Conservation (phyloP, 139 green algal genomes). For the Chlorella sp. region DNA sequence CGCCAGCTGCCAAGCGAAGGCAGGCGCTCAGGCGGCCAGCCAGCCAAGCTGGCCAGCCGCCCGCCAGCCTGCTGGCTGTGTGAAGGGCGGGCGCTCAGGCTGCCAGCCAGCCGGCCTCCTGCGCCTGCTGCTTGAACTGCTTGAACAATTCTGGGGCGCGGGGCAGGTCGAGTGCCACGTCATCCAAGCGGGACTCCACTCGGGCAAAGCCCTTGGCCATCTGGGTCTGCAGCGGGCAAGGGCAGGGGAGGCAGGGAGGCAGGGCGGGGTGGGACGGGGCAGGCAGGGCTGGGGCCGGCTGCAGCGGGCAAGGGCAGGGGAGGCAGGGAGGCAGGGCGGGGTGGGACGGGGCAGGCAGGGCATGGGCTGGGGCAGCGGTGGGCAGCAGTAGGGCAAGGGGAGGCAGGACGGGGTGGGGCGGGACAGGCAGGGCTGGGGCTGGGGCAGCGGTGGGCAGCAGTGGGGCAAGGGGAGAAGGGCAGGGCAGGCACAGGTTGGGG, state of each 20-base stretch:
- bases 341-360: too few species aligned
- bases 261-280: not conserved
- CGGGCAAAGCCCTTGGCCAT: conserved; percentile 63
- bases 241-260: not conserved
- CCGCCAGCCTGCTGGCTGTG: not conserved
- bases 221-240: conserved; percentile 58
- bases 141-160: conserved; percentile 12
- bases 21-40: not conserved
- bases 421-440: too few species aligned
- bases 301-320: not conserved
- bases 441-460: too few species aligned
- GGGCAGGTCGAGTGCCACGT: conserved; percentile 51
- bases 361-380: too few species aligned
- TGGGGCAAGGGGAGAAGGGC: too few species aligned
- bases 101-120: conserved; percentile 23
- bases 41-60: conserved; percentile 1
- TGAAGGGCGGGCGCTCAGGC: not conserved
- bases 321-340: too few species aligned
- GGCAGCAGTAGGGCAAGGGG: too few species aligned
- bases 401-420: too few species aligned
- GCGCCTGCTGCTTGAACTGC: conserved; percentile 26
- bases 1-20: too few species aligned
- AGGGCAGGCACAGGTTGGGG: too few species aligned
- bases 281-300: not conserved
- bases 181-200: conserved; percentile 45